phyloP scores from a whole-genome alignment of 495 filamentous ascomycete species.

The Cetradonia linearis region DNA sequence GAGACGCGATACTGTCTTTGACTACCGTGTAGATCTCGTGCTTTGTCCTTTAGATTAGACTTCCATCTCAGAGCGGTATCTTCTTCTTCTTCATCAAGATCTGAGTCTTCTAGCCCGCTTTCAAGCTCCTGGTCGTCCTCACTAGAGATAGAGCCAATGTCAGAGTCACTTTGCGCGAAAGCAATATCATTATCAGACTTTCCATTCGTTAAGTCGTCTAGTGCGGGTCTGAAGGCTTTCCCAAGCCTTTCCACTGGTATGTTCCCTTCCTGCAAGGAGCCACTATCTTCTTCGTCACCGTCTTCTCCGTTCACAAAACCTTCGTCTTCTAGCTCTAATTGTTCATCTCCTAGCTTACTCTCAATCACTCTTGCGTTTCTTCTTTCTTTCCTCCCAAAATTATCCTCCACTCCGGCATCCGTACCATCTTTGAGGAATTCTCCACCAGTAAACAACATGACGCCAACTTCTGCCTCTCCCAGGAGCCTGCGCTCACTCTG shows the following conservation, averaged over 20 bases:
- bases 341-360: slow-evolving; percentile 40
- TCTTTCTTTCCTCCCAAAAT: slow-evolving; percentile 58
- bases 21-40: slow-evolving; percentile 57
- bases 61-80: slow-evolving; percentile 71
- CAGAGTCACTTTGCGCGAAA: slow-evolving; percentile 95
- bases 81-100: slow-evolving; percentile 42
- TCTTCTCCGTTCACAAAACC: slow-evolving; percentile 55
- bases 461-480: slow-evolving; percentile 69
- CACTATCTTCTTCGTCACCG: slow-evolving; percentile 42
- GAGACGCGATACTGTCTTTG: slow-evolving; percentile 59
- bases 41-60: slow-evolving; percentile 67
- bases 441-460: slow-evolving; percentile 74
- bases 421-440: slow-evolving; percentile 52
- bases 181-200: slow-evolving; percentile 54
- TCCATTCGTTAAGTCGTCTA: slow-evolving; percentile 32
- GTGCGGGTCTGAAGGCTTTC: slow-evolving; percentile 38
- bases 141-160: slow-evolving; percentile 80
- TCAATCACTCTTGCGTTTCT: slow-evolving; percentile 59
- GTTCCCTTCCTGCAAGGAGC: slow-evolving; percentile 28
- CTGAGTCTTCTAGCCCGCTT: slow-evolving; percentile 42
- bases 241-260: slow-evolving; percentile 47
- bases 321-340: slow-evolving; percentile 49
- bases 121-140: slow-evolving; percentile 53
- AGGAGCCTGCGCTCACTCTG: slow-evolving; percentile 73
- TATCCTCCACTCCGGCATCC: slow-evolving; percentile 45